Evolutionary conservation across 331 rosid species (phyloP).

Genomic region (Stylosanthes scabra): DNA sequence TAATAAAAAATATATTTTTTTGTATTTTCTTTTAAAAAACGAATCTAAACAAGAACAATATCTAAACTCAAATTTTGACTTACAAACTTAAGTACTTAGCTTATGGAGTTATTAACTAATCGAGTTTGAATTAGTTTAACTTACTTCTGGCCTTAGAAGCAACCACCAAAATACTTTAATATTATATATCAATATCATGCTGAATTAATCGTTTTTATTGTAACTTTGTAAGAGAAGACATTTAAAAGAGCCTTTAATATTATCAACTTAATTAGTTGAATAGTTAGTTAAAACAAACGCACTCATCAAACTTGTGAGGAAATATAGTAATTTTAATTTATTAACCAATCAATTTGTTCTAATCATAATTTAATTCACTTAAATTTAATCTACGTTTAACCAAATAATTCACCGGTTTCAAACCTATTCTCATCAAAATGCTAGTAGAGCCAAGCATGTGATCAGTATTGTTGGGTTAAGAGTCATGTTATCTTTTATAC

Average conservation of each 20-base stretch:
- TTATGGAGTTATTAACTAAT: too few relatives aligned
- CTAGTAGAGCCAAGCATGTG: conserved; percentile 53
- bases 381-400: conserved; percentile 64
- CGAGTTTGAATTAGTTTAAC: too few relatives aligned
- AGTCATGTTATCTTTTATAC: conserved; percentile 44
- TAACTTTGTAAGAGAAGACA: conserved; percentile 9
- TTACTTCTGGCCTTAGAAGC: too few relatives aligned
- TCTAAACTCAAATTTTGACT: too few relatives aligned
- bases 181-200: conserved; percentile 32
- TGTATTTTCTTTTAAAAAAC: too few relatives aligned
- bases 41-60: too few relatives aligned
- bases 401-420: conserved; percentile 67
- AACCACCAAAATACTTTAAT: too few relatives aligned
- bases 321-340: conserved; percentile 28
- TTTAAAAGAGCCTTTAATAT: conserved; percentile 7
- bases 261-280: conserved; percentile 42
- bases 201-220: conserved; percentile 30
- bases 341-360: conserved; percentile 40
- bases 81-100: too few relatives aligned
- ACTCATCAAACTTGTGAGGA: conserved; percentile 61
- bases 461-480: conserved; percentile 41
- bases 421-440: conserved; percentile 58
- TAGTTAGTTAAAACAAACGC: conserved; percentile 45
- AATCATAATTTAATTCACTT: conserved; percentile 42
- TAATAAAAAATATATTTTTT: too few relatives aligned